A percentile compares a stretch with the other conserved stretches of the same genome.
These are phyloP conservation scores for Ceratorhiza oryzae-sativae DNA, from an alignment of 1,284 basidiomycete species.

Conservation along the genomic window DNA sequence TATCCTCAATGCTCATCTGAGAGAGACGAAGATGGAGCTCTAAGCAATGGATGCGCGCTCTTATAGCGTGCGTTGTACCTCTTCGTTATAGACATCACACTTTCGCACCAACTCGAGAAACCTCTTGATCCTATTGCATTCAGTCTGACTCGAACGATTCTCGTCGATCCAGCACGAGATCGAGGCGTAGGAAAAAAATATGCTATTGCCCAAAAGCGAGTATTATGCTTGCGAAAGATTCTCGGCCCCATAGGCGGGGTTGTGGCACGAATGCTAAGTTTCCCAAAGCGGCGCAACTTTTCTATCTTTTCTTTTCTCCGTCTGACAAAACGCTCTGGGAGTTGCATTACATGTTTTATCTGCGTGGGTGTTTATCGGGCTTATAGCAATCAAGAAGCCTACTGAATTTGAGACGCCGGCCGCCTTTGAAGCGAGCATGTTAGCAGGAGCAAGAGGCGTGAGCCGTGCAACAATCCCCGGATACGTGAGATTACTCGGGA, in stretches of 20 bases:
- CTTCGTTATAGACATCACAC: not conserved
- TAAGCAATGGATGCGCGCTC: not conserved
- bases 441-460: not conserved
- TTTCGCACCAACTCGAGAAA: not conserved
- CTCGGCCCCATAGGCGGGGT: no score
- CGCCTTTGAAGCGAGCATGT: not conserved
- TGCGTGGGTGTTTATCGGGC: no score
- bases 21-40: no score
- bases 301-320: no score
- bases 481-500: not conserved
- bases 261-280: no score
- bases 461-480: not conserved
- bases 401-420: no score
- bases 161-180: not conserved
- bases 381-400: no score
- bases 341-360: no score
- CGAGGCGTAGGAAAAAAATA: not conserved
- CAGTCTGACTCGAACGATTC: no score
- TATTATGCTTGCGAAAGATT: not conserved
- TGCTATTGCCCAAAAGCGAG: not conserved
- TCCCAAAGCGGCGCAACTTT: no score
- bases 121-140: not conserved
- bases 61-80: not conserved
- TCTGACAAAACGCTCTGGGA: no score
- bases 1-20: no score